phyloP scores from a whole-genome alignment of 768 basidiomycete genomes.

The Trametes cubensis region DNA sequence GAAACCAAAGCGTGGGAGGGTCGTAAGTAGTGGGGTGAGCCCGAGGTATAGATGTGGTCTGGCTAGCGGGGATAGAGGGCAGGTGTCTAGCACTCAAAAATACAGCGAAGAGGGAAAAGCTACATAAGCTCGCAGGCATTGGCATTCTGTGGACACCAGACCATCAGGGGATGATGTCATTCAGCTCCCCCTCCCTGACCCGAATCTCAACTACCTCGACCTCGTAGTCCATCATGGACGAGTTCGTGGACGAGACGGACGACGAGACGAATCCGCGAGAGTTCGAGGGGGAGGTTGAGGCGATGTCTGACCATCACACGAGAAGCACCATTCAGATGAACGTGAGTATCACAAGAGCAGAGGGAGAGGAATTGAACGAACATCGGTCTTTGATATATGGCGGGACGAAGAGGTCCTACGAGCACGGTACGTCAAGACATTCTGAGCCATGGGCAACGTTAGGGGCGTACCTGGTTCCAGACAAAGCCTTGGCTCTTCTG shows the following conservation, averaged over 20 bases:
- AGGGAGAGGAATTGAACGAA: slow-evolving; percentile 45
- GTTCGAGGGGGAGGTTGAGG: slow-evolving; percentile 81
- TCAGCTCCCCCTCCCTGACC: slow-evolving; percentile 76
- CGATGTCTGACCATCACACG: slow-evolving; percentile 56
- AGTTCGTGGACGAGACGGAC: slow-evolving; percentile 68
- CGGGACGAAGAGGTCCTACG: slow-evolving; percentile 81
- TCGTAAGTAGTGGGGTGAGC: slow-evolving; percentile 4
- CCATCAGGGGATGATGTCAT: slow-evolving; percentile 67
- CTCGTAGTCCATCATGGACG: slow-evolving; percentile 73
- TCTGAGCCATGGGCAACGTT: not conserved
- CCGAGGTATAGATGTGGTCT: slow-evolving; percentile 19
- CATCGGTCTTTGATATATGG: slow-evolving; percentile 91
- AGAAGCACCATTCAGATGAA: slow-evolving; percentile 13
- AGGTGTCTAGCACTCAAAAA: slow-evolving; percentile 20
- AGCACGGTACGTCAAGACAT: not conserved
- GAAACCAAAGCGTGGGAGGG: not conserved
- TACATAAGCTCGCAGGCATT: slow-evolving; percentile 12
- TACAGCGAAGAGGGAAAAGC: slow-evolving; percentile 18
- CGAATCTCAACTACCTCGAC: slow-evolving; percentile 89
- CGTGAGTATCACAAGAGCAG: slow-evolving; percentile 28
- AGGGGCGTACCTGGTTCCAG: slow-evolving; percentile 76
- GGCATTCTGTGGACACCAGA: slow-evolving; percentile 2
- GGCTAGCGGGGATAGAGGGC: slow-evolving; percentile 6
- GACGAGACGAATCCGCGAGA: slow-evolving; percentile 66
- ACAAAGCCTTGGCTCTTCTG: slow-evolving; percentile 88